Percentiles rank a stretch among this genome's conserved stretches.
These are phyloP conservation scores for Acanthamoeba castellanii DNA, from an alignment of 208 protist genomes.

Conservation along the genomic window DNA sequence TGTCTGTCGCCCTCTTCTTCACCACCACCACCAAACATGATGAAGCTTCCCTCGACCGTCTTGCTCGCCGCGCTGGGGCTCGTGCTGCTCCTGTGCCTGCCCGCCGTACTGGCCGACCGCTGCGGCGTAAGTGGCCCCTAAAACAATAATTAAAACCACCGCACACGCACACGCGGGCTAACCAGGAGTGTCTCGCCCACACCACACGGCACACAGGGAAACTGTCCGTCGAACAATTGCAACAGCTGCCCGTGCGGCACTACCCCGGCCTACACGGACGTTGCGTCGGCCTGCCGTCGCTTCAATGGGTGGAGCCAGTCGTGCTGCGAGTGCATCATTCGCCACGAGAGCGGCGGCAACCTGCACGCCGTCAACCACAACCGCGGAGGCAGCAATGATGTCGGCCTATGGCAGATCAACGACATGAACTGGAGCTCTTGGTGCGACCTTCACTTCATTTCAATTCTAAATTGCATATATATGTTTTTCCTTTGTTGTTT, in stretches of 20 bases:
- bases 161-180: neutral
- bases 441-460: neutral
- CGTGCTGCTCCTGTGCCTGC: neutral
- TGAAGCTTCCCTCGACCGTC: neutral
- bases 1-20: no score
- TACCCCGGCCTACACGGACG: conserved; percentile 1
- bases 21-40: no score
- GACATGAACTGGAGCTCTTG: conserved; percentile 73
- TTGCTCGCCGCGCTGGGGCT: neutral
- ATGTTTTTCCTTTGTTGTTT: no score
- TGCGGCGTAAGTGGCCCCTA: neutral
- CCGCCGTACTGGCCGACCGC: conserved; percentile 20
- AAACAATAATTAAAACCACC: neutral
- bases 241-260: conserved; percentile 57
- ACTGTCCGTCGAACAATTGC: conserved; percentile 62
- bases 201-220: neutral
- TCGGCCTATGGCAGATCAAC: conserved; percentile 79
- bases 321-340: conserved; percentile 77
- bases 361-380: conserved; percentile 75
- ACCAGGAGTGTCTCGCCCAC: no score
- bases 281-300: conserved; percentile 55
- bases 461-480: no score
- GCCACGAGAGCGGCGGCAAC: conserved; percentile 76
- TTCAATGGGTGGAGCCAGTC: conserved; percentile 71
- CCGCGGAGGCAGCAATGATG: conserved; percentile 69